phyloP scores from a whole-genome alignment of 345 rosid genomes.

The Hibiscus tridactylites region DNA sequence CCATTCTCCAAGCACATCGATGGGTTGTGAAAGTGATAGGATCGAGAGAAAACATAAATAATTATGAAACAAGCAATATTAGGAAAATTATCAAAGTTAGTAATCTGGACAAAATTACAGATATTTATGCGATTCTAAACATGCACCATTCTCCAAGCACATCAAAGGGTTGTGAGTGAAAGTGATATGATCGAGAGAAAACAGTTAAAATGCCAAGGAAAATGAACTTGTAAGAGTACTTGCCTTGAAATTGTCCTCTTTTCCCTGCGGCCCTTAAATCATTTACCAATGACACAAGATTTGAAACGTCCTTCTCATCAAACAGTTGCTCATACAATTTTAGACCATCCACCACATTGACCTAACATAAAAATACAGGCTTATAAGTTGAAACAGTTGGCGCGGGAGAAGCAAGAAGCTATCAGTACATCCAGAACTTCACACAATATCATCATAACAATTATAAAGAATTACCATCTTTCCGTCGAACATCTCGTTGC shows the following conservation, averaged over 20 bases:
- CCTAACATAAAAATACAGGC: constrained; percentile 35
- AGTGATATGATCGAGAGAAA: too few species aligned
- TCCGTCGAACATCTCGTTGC: constrained; percentile 58
- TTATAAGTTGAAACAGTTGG: neutral
- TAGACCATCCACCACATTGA: constrained; percentile 89
- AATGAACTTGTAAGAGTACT: constrained; percentile 21
- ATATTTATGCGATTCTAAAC: too few species aligned
- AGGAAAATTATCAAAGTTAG: too few species aligned
- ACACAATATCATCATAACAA: constrained; percentile 10
- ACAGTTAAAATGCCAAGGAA: neutral
- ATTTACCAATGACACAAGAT: constrained; percentile 60
- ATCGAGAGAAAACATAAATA: too few species aligned
- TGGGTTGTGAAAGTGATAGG: too few species aligned
- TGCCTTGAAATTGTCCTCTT: constrained; percentile 79
- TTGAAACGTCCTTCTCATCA: constrained; percentile 49
- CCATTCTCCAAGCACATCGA: too few species aligned
- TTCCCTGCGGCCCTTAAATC: constrained; percentile 64
- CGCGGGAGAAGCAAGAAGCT: neutral
- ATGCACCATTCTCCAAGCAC: too few species aligned
- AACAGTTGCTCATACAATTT: constrained; percentile 54
- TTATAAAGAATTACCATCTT: constrained; percentile 41
- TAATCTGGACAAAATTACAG: too few species aligned
- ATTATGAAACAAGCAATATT: too few species aligned
- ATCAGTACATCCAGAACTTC: neutral
- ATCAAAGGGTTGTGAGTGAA: too few species aligned